These are phyloP conservation scores for Xylaria sp. DNA, from an alignment of 2,329 filamentous ascomycete genomes.

Conservation along the genomic window DNA sequence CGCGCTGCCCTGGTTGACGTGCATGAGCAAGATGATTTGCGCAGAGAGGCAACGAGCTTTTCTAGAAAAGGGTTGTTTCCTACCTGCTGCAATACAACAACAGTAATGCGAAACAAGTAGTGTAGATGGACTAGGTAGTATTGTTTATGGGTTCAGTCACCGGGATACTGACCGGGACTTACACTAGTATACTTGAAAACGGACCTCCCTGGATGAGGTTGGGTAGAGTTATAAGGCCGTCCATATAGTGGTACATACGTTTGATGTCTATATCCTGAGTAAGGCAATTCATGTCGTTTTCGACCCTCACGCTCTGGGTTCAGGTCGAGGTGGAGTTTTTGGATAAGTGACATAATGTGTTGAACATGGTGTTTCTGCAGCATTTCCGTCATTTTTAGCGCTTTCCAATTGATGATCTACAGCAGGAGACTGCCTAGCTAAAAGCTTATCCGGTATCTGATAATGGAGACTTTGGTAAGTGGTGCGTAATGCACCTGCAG, in stretches of 20 bases:
- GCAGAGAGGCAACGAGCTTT: neutral
- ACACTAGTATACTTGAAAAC: neutral
- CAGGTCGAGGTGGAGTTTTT: neutral
- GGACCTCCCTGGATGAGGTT: neutral
- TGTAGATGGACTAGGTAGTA: neutral
- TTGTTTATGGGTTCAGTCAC: neutral
- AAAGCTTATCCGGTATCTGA: neutral
- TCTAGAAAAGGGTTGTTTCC: neutral
- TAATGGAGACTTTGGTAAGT: constrained; percentile 10
- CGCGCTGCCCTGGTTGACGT: constrained; percentile 9
- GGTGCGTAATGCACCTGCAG: constrained; percentile 11
- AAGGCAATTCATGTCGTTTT: neutral
- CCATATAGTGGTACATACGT: no score
- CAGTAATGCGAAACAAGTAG: neutral
- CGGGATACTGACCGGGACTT: neutral
- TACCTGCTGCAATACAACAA: constrained; percentile 5
- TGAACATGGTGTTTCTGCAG: neutral
- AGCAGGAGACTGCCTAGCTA: neutral
- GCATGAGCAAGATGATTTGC: constrained; percentile 8
- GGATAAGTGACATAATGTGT: neutral
- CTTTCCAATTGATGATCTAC: neutral
- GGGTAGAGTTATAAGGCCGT: constrained; percentile 2
- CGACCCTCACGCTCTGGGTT: neutral
- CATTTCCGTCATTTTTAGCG: neutral
- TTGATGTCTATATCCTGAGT: neutral